Conservation (phyloP, 257 asterid species). For the Plantago ovata region DNA sequence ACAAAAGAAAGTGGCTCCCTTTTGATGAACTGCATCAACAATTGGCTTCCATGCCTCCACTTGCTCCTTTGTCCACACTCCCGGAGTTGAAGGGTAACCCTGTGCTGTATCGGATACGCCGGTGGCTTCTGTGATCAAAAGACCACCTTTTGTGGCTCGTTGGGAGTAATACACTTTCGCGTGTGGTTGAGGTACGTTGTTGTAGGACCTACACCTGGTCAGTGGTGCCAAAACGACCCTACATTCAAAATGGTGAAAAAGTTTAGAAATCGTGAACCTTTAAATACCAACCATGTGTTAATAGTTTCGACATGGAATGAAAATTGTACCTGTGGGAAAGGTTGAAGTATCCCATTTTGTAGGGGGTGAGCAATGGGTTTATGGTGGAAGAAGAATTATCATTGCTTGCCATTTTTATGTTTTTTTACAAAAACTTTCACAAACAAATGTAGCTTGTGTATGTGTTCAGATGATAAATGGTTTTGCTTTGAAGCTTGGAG, state of each 20-base stretch:
- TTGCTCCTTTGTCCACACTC: slow-evolving; percentile 32
- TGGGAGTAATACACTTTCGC: slow-evolving; percentile 30
- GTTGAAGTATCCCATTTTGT: slow-evolving; percentile 19
- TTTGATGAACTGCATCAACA: slow-evolving; percentile 27
- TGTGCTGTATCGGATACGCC: slow-evolving; percentile 30
- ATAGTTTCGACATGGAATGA: too few relatives aligned
- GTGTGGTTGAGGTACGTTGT: slow-evolving; percentile 34
- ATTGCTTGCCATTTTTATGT: slow-evolving; percentile 14
- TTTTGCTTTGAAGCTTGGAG: not conserved
- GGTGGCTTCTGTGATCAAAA: slow-evolving; percentile 40
- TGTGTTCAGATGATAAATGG: not conserved
- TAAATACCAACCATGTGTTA: too few relatives aligned
- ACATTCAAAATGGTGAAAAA: not conserved
- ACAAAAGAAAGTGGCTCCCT: slow-evolving; percentile 27
- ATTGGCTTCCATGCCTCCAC: slow-evolving; percentile 37
- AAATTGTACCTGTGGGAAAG: slow-evolving; percentile 25
- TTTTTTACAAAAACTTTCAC: not conserved
- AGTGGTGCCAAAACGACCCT: slow-evolving; percentile 37
- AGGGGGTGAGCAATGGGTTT: slow-evolving; percentile 24
- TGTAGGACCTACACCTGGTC: slow-evolving; percentile 29
- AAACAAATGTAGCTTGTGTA: not conserved
- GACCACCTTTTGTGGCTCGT: slow-evolving; percentile 33
- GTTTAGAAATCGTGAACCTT: too few relatives aligned
- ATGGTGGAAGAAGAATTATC: slow-evolving; percentile 1
- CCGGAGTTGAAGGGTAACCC: slow-evolving; percentile 30